A percentile compares a stretch with the other conserved stretches of the same genome.
These are phyloP conservation scores for Graphiopsis chlorocephala DNA, from an alignment of 2,329 filamentous ascomycete species.

Conservation along the genomic window DNA sequence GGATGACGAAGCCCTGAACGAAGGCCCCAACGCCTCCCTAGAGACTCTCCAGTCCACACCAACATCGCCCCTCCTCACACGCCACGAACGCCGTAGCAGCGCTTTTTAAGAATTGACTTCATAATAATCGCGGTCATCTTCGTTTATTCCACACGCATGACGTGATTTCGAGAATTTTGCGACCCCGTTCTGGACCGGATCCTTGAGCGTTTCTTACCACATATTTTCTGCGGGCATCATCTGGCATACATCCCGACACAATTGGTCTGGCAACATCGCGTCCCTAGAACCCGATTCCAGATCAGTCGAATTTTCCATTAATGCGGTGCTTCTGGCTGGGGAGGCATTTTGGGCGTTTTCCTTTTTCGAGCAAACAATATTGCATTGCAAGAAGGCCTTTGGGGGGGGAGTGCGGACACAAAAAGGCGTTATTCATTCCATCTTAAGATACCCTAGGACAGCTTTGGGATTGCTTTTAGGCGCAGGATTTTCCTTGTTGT, in stretches of 20 bases:
- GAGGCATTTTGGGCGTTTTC: conserved; percentile 5
- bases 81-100: conserved; percentile 15
- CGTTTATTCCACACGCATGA: background rate
- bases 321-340: background rate
- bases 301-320: background rate
- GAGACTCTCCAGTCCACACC: conserved; percentile 27
- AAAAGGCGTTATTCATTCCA: conserved; percentile 13
- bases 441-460: conserved; percentile 18
- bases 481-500: background rate
- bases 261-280: background rate
- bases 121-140: background rate
- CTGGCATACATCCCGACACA: background rate
- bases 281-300: background rate
- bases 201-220: background rate
- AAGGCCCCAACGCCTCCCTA: conserved; percentile 26
- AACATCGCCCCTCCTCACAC: conserved; percentile 29
- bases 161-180: background rate
- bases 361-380: background rate
- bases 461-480: conserved; percentile 8
- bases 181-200: background rate
- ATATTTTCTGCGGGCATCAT: background rate
- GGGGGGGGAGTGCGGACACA: background rate
- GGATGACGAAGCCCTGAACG: conserved; percentile 19
- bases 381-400: background rate
- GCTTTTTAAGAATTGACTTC: background rate